A percentile compares a stretch with the other conserved stretches of the same genome.
Conservation (phyloP, 148 eudicot genomes). For the Polygonum aviculare region DNA sequence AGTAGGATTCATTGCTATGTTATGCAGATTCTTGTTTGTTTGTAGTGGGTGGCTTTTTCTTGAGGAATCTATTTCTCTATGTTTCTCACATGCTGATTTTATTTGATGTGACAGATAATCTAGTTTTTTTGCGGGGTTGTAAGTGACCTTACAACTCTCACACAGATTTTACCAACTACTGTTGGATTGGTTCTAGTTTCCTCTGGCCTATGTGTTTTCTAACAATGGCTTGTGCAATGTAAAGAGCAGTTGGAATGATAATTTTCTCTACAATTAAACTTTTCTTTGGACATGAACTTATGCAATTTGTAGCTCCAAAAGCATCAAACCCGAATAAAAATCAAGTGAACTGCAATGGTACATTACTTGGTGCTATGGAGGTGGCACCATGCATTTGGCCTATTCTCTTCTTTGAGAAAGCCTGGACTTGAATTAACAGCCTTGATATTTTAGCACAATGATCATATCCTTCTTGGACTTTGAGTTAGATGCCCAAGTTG, state of each 20-base stretch:
- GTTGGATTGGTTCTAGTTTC: background rate
- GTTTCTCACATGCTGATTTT: background rate
- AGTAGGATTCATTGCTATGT: background rate
- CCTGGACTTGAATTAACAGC: background rate
- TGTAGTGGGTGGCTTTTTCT: background rate
- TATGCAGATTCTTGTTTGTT: background rate
- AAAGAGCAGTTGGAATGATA: background rate
- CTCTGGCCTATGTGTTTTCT: background rate
- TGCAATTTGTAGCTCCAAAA: background rate
- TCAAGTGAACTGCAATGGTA: background rate
- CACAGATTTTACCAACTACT: background rate
- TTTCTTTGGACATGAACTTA: background rate
- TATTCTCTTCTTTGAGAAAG: background rate
- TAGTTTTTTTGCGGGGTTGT: background rate
- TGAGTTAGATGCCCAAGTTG: constrained; percentile 2
- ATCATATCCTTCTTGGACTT: background rate
- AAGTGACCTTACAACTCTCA: background rate
- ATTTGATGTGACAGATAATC: background rate
- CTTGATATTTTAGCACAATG: background rate
- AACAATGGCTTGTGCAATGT: background rate
- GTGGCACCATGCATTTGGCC: background rate
- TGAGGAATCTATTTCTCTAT: background rate
- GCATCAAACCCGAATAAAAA: background rate
- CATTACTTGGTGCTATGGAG: background rate
- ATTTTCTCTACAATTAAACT: background rate